Evolutionary conservation across 306 rosid species (phyloP), one percentile per base, ranked within the genome.

Genomic region (Lablab purpureus): DNA sequence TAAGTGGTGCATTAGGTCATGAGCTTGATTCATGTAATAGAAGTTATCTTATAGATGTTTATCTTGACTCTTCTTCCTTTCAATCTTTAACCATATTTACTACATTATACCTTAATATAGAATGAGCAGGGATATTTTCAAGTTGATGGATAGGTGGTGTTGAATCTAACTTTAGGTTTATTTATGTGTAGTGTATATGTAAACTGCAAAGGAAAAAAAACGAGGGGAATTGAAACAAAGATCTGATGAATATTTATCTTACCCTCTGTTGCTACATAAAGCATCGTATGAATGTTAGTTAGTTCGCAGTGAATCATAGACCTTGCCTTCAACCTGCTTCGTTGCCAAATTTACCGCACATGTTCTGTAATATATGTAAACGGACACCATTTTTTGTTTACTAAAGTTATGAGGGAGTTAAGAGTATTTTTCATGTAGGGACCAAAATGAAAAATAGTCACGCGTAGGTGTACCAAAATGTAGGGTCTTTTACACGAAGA

Each of bases 1-100:
- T 84, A 77, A 67, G 84, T 74, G 78, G 76, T 76, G 80, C 83
- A 78, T 85, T 80, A 89, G 91, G 84, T 89, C 75, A 67, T 40
- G 50, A 82, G 71, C 72, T 46, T 62, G 52, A 66, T 60, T 80
- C 40, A 64, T 79, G 80, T 60, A 74, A 78, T 68, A 22, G 22
- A 59, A 73, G 17, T 14, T 37, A 14, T 58, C 32, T 37, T 80
- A 9, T 82, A 28, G 19, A 54, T 74, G 25, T 30, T 50, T 67
- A n/a, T 14, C 67, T 63, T 59, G 41, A 60, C 51, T 74, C 41
- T 73, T 80, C 17, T 72, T 46, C 65, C 32, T 47, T 68, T 7
- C 65, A 56, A 43, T 50, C 12, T 56, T 69, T 75, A 34, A 65
- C 80, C 71, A 69, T 23, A 45, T 67, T 81, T 79, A 78, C 64